Evolutionary conservation across 148 eudicot genomes (phyloP).

Genomic region (Vaccinium darrowii): DNA sequence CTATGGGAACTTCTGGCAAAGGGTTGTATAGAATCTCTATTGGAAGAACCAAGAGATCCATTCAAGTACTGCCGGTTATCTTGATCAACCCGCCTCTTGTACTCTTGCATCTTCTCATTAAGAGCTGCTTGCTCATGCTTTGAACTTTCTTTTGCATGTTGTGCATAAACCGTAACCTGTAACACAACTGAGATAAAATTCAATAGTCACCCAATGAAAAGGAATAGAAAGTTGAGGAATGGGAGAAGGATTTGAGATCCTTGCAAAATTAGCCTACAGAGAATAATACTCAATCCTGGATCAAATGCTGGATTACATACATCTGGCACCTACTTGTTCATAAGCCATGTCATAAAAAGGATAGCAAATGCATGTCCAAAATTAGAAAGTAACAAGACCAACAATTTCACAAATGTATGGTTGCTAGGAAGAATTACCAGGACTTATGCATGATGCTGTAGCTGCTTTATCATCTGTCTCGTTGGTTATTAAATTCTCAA

Average conservation of each 20-base stretch:
- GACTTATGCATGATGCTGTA: not conserved
- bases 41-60: conserved; percentile 38
- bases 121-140: conserved; percentile 69
- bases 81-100: conserved; percentile 64
- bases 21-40: conserved; percentile 42
- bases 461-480: not conserved
- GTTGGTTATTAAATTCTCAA: not conserved
- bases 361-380: conserved; percentile 1
- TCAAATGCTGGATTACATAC: not conserved
- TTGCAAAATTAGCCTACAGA: not conserved
- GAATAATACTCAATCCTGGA: not conserved
- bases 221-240: not conserved
- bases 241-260: not conserved
- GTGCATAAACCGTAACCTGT: conserved; percentile 72
- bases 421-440: not conserved
- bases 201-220: conserved; percentile 8
- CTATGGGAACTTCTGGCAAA: conserved; percentile 58
- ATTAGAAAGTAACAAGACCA: not conserved
- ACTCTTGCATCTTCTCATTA: conserved; percentile 80
- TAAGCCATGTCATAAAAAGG: not conserved
- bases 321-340: not conserved
- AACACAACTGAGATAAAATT: conserved; percentile 14
- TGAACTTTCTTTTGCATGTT: conserved; percentile 64
- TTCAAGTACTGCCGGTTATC: conserved; percentile 53
- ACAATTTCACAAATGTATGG: not conserved